Base-by-base conservation (phyloP, 345 rosid species). In the Citrus unshiu region DNA sequence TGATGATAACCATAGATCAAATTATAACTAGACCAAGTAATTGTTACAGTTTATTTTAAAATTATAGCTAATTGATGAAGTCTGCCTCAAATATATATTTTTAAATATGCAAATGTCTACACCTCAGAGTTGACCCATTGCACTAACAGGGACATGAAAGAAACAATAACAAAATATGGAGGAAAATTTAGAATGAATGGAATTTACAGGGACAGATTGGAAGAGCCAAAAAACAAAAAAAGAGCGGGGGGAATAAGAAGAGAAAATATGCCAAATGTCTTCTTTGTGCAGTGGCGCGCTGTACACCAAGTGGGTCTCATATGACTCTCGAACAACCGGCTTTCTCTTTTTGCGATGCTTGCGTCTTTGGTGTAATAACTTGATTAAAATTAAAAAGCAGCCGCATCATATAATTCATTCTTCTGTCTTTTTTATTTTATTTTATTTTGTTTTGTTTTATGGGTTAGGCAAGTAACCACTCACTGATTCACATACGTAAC, bases 301-400 rank as follows among this genome's bases (percentile, higher is more conserved):
- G 10, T n/a, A 32, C 62, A 0, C n/a, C 9, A 0, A 21, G 82
- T 78, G 80, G 82, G 80, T 39, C 84, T 80, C 77, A 29, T 71
- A 70, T 80, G 77, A 63, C 81, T 5, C 75, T 61, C 77, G 8
- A 80, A 49, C 79, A 69, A 56, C 81, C 78, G 35, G 29, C 66
- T 71, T 49, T 56, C 59, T 29, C 8, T 22, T 16, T 56, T 62
- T 21, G 3, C 16, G 12, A 10, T 61, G 37, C 49, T 49, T 54
- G 64, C 21, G 30, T 49, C 43, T 64, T 56, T 32, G 24, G 30
- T 39, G 6, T 25, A 27, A 19, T 25, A 27, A 25, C 57, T 57
- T 56, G 6, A 30, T 66, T 60, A 59, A 14, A 3, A 30, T 66
- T 60, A 59, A 22, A 3, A 58, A 21, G 14, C 37, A 34, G 39